Conservation (phyloP, 2,329 filamentous ascomycete species). For the Huntiella abstrusa region DNA sequence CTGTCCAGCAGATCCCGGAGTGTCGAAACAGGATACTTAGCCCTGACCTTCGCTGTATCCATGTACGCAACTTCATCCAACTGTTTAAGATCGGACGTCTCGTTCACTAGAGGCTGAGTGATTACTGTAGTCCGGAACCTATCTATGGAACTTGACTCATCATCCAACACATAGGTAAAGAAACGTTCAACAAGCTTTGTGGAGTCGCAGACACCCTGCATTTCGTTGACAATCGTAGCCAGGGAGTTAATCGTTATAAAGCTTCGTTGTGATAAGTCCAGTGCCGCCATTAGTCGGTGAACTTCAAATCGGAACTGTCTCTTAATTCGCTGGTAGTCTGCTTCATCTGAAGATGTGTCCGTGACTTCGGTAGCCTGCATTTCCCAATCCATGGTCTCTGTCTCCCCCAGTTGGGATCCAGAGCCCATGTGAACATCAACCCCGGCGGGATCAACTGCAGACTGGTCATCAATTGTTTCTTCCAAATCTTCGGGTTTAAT, state of each 20-base stretch:
- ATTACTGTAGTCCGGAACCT: no score
- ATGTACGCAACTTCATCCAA: no score
- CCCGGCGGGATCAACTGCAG: neutral
- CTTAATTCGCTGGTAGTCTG: no score
- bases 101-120: no score
- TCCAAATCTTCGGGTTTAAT: neutral
- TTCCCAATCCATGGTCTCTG: conserved; percentile 3
- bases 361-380: conserved; percentile 11
- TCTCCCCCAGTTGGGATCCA: neutral
- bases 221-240: neutral
- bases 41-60: no score
- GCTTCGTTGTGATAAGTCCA: conserved; percentile 39
- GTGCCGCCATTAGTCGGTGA: conserved; percentile 43
- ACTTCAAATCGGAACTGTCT: conserved; percentile 22
- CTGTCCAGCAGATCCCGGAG: conserved; percentile 26
- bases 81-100: no score
- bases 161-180: no score
- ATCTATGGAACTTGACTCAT: no score
- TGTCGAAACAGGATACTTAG: no score
- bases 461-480: no score
- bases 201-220: no score
- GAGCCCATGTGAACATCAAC: neutral
- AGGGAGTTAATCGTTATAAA: conserved; percentile 37
- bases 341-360: neutral
- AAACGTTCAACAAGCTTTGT: no score